These are phyloP conservation scores for Xylaria sp. DNA, from an alignment of 2,329 filamentous ascomycete genomes.

Conservation along the genomic window DNA sequence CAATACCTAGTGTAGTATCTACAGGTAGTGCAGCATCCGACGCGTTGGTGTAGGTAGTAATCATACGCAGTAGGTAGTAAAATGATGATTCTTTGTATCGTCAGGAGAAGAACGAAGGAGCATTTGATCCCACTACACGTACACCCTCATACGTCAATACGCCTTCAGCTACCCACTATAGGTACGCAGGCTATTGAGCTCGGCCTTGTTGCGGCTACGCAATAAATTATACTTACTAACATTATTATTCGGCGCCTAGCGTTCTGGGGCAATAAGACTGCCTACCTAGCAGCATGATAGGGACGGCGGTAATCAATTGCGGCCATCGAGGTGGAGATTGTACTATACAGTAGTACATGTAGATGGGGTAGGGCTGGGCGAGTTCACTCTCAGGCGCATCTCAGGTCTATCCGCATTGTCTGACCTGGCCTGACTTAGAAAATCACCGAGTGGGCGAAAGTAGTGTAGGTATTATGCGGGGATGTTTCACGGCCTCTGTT, in stretches of 20 bases:
- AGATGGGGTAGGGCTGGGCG: slow-evolving; percentile 8
- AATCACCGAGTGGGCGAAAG: slow-evolving; percentile 19
- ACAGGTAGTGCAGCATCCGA: slow-evolving; percentile 7
- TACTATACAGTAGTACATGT: too few species aligned
- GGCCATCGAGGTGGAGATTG: not conserved
- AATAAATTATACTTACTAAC: not conserved
- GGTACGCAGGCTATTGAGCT: not conserved
- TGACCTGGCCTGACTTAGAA: slow-evolving; percentile 17
- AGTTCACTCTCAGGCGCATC: not conserved
- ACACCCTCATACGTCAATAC: not conserved
- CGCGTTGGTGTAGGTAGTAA: slow-evolving; percentile 1
- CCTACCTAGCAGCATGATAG: slow-evolving; percentile 1
- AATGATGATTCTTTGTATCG: not conserved
- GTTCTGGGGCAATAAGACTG: slow-evolving; percentile 10
- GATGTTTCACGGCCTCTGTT: slow-evolving; percentile 30
- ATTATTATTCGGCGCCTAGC: not conserved
- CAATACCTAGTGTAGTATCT: not conserved
- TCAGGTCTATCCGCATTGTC: slow-evolving; percentile 5
- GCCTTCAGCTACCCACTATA: not conserved
- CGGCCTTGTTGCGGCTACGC: not conserved
- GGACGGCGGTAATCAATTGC: slow-evolving; percentile 2
- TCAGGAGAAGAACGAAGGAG: not conserved
- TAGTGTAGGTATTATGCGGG: slow-evolving; percentile 12
- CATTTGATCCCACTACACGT: not conserved
- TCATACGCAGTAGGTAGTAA: not conserved